These are phyloP conservation scores for Penicillium nucicola DNA, from an alignment of 495 filamentous ascomycete genomes.

Conservation along the genomic window DNA sequence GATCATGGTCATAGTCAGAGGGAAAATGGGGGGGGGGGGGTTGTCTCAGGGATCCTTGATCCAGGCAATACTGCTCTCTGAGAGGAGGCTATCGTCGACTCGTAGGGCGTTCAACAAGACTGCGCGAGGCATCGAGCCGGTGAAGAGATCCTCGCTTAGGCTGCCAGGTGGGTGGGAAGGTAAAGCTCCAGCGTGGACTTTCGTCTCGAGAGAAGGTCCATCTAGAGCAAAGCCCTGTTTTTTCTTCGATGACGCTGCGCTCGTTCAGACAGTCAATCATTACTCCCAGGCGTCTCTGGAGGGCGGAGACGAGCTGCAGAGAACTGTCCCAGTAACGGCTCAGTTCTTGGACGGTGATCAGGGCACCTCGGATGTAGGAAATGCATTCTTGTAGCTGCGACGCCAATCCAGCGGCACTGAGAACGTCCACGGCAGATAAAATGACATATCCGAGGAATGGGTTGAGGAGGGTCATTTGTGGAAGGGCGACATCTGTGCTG, in stretches of 20 bases:
- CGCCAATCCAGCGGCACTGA: slow-evolving; percentile 35
- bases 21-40: neutral
- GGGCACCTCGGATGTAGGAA: slow-evolving; percentile 41
- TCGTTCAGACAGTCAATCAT: slow-evolving; percentile 30
- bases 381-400: slow-evolving; percentile 41
- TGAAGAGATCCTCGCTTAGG: slow-evolving; percentile 34
- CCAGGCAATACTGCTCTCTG: slow-evolving; percentile 27
- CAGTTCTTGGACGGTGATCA: slow-evolving; percentile 35
- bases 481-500: slow-evolving; percentile 9
- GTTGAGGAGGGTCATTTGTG: slow-evolving; percentile 25
- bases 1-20: too few relatives aligned
- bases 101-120: slow-evolving; percentile 33
- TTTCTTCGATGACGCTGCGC: slow-evolving; percentile 21
- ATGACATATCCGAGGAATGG: slow-evolving; percentile 45
- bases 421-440: slow-evolving; percentile 45
- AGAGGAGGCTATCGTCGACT: slow-evolving; percentile 19
- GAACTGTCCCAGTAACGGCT: slow-evolving; percentile 33
- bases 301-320: slow-evolving; percentile 21
- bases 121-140: slow-evolving; percentile 30
- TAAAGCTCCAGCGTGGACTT: slow-evolving; percentile 22
- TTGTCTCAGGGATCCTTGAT: slow-evolving; percentile 22
- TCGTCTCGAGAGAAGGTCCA: slow-evolving; percentile 31
- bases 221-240: slow-evolving; percentile 32
- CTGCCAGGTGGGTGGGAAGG: slow-evolving; percentile 5
- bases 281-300: slow-evolving; percentile 28